phyloP scores from a whole-genome alignment of 345 rosid species.

The Salix arbutifolia region DNA sequence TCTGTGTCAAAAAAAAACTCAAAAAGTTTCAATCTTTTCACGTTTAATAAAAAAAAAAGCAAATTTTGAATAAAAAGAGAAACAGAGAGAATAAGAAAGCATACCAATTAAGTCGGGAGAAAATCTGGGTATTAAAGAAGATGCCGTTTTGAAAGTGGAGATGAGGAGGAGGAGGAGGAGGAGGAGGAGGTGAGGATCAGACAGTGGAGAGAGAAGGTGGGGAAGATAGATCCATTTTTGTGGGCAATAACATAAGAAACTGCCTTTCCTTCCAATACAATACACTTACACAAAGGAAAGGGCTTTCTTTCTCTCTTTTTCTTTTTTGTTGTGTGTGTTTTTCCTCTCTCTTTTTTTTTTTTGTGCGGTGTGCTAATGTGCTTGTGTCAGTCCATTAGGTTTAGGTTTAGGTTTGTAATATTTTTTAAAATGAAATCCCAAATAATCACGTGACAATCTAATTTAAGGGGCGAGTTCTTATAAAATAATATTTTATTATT shows the following conservation, averaged over 20 bases:
- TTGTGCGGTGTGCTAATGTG: constrained; percentile 17
- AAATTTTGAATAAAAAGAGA: background rate
- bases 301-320: background rate
- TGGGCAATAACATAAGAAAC: background rate
- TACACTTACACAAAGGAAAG: background rate
- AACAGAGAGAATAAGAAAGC: constrained; percentile 2
- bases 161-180: background rate
- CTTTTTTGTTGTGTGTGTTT: background rate
- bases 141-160: background rate
- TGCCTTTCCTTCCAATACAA: background rate
- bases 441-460: no score
- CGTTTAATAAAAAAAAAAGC: background rate
- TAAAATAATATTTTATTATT: no score
- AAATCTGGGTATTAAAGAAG: background rate
- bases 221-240: constrained; percentile 18
- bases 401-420: background rate
- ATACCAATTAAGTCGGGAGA: constrained; percentile 19
- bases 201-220: constrained; percentile 6
- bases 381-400: constrained; percentile 22
- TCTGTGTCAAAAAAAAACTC: background rate
- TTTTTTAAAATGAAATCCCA: no score
- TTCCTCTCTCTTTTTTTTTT: background rate
- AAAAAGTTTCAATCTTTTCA: background rate
- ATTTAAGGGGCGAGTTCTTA: no score
- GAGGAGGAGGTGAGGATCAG: background rate